Base-by-base conservation (phyloP, 345 rosid species). In the Linum trigynum region DNA sequence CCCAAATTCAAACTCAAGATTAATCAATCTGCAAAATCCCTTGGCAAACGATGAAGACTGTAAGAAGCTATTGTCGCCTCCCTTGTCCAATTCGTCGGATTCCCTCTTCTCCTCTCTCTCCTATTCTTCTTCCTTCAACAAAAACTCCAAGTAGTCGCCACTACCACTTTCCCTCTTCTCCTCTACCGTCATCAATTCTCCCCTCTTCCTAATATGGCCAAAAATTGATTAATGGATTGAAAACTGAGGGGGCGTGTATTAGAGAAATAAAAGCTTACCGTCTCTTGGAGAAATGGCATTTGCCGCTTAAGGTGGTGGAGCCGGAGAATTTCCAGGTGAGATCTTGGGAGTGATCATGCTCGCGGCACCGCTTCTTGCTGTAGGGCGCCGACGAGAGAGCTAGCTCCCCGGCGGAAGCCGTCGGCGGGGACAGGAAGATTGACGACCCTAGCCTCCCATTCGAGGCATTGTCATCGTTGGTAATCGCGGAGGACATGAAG, bases 401-500 rank as follows among this genome's bases (percentile, higher is more conserved):
- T 38, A 90, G 96, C 50, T 88, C 87, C 0, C 90, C 98, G 3
- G 85, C 76, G 32, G 95, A 87, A 0, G 64, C 73, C 2, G 84
- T 72, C 43, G 86, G 82, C 4, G 56, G 56, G 14, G 71, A 67
- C 48, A 83, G 66, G 62, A 90, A 87, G 53, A 89, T 67, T 63
- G 88, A 83, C 2, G 90, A 72, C 2, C 91, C 92, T 16, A 65
- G 83, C 75, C 79, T 88, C 2, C 97, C 96, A 64, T 90, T 88
- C 0, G 97, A 90, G 50, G 90, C 89, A 70, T 97, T 92, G 1
- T 94, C 94, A 68, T 92, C 97, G 8, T 96, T 96, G 39, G 97
- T 92, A 0, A 92, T 82, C 11, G 85, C 87, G 16, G 98, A 85
- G 1, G 94, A 92, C 82, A 92, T 79, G 69, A 81, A 85, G 0